Conservation (phyloP, 2,329 filamentous ascomycete species). For the Alternaria consortialis region DNA sequence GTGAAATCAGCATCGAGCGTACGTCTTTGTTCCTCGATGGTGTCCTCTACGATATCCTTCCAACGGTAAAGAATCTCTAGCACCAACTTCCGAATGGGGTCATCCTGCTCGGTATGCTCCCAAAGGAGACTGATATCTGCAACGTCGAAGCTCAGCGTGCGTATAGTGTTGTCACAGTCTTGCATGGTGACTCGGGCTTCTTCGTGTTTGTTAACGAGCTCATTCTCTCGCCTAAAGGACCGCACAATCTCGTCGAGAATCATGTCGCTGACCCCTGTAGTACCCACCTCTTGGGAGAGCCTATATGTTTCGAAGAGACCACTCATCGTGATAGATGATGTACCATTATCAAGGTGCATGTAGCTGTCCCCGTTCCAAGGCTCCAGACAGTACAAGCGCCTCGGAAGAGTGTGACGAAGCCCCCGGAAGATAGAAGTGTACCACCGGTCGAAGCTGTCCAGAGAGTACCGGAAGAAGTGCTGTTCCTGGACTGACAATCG, state of each 20-base stretch:
- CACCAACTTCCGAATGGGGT: slow-evolving; percentile 16
- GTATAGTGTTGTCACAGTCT: background rate
- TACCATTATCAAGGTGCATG: slow-evolving; percentile 2
- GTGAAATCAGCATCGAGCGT: too few species aligned
- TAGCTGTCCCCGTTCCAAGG: background rate
- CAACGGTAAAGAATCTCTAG: slow-evolving; percentile 12
- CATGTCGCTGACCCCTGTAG: slow-evolving; percentile 16
- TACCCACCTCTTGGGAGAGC: slow-evolving; percentile 11
- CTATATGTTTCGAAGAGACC: slow-evolving; percentile 13
- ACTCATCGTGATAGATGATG: slow-evolving; percentile 1
- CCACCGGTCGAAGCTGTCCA: slow-evolving; percentile 8
- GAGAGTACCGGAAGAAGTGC: background rate
- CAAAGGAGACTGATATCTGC: slow-evolving; percentile 13
- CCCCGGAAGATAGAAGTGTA: slow-evolving; percentile 4
- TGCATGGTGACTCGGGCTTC: background rate
- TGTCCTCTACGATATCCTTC: background rate
- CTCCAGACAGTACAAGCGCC: slow-evolving; percentile 4
- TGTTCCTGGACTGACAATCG: background rate
- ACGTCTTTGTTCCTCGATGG: background rate
- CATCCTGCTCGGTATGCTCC: slow-evolving; percentile 5
- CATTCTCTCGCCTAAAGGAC: background rate
- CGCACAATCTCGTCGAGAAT: slow-evolving; percentile 11
- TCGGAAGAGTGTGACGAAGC: slow-evolving; percentile 3
- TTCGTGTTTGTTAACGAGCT: background rate
- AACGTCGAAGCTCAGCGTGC: background rate